phyloP scores from a whole-genome alignment of 1,139 yeast genomes.

The Yamadazyma atlantica region DNA sequence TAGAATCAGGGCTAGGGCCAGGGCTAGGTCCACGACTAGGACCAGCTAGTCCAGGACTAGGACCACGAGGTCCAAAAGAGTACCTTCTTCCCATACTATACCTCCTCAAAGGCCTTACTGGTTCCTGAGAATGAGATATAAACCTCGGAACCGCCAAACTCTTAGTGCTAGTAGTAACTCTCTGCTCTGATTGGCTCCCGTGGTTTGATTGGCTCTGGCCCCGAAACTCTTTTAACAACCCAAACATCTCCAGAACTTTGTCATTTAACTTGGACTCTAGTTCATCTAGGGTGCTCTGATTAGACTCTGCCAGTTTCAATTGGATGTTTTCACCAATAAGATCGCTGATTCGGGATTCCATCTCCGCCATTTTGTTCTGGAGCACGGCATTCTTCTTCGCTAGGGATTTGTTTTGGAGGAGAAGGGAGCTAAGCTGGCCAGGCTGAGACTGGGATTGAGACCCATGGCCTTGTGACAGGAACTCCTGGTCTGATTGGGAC shows the following conservation, averaged over 20 bases:
- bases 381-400: conserved; percentile 57
- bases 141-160: not conserved
- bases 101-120: not conserved
- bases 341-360: conserved; percentile 50
- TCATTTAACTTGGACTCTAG: conserved; percentile 10
- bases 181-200: too few species aligned
- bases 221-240: conserved; percentile 11
- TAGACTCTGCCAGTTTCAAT: conserved; percentile 23
- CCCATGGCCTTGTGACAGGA: too few species aligned
- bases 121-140: not conserved
- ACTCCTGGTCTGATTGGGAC: not conserved
- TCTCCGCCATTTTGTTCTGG: conserved; percentile 45
- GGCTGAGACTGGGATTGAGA: too few species aligned
- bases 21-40: too few species aligned
- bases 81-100: not conserved
- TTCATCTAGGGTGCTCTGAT: too few species aligned
- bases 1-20: too few species aligned
- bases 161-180: not conserved
- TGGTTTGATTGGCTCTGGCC: too few species aligned
- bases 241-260: conserved; percentile 13
- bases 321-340: conserved; percentile 47
- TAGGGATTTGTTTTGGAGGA: conserved; percentile 50
- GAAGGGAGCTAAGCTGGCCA: too few species aligned
- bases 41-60: too few species aligned
- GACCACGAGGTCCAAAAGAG: too few species aligned